Evolutionary conservation across 768 basidiomycete genomes (phyloP), one percentile per base, ranked within the genome.

Genomic region (Hygrophorus pudorinus): DNA sequence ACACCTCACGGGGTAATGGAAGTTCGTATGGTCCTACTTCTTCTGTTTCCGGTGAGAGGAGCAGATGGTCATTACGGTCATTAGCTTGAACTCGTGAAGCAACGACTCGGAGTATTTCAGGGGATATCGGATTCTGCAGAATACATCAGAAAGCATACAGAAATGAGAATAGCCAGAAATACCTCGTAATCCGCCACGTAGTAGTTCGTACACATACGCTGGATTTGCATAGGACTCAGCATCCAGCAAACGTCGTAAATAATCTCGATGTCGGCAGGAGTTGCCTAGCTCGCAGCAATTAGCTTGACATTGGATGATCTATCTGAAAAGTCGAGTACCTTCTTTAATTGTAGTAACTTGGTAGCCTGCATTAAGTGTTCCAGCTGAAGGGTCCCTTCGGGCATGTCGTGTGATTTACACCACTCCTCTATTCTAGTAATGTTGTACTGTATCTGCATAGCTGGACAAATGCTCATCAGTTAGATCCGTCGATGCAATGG

Each of bases 331-430:
- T 13, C 5, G 51, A 68, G 17, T 44, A 84, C 91, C 77, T 99
- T 99, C 71, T 98, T 99, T 57, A 99, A 69, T 63, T 99, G 96
- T 18, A 99, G 71, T 44, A 99, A 67, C 66, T 99, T 98, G 56
- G 96, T 97, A 44, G 96, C 96, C 70, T 99, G 96, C 91, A 98
- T 96, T 66, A 99, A 74, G 65, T 98, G 93, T 65, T 99, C 96
- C 44, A 99, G 72, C 61, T 98, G 96, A 21, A 99, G 72, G 13
- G 90, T 89, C 7, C 96, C 96, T 61, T 99, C 96, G 1, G 94
- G 96, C 91, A 99, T 97, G 59, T 96, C 91, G 58, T 98, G 96
- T 18, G 96, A 93, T 67, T 99, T 98, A 72, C 96, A 99, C 96
- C 96, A 98, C 65, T 97, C 93, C 56, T 93, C 90, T 56, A 93